A percentile compares a stretch with the other conserved stretches of the same genome.
Conservation (phyloP, 2,329 filamentous ascomycete genomes). For the Pseudopithomyces chartarum region DNA sequence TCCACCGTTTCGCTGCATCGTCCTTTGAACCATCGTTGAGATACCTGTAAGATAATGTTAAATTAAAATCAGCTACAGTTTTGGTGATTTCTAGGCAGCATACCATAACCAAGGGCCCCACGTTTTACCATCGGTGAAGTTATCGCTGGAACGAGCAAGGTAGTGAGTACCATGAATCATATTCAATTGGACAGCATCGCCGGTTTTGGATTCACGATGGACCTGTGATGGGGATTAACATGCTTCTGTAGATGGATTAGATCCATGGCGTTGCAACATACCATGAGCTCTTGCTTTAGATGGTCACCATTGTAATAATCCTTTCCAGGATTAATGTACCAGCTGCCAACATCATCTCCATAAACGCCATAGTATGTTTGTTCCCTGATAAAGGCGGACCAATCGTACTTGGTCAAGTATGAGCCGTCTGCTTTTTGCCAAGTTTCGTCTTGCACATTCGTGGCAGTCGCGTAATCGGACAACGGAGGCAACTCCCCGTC, state of each 20-base stretch:
- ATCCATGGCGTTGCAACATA: constrained; percentile 14
- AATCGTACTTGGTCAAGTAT: constrained; percentile 60
- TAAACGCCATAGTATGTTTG: constrained; percentile 58
- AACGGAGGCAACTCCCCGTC: constrained; percentile 54
- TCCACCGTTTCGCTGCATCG: constrained; percentile 49
- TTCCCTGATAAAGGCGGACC: constrained; percentile 47
- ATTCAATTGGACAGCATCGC: constrained; percentile 59
- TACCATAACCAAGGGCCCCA: constrained; percentile 48
- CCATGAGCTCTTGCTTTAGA: constrained; percentile 59
- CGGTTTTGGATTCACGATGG: constrained; percentile 56
- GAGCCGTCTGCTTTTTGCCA: constrained; percentile 55
- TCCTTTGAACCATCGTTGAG: constrained; percentile 54
- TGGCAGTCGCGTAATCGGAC: constrained; percentile 49
- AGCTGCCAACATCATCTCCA: constrained; percentile 55
- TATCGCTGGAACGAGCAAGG: constrained; percentile 36
- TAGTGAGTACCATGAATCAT: constrained; percentile 59
- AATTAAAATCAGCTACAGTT: not conserved
- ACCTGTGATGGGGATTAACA: constrained; percentile 28
- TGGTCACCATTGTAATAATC: constrained; percentile 61
- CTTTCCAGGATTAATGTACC: constrained; percentile 57
- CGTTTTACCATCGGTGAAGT: constrained; percentile 42
- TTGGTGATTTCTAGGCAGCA: not conserved
- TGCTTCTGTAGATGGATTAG: not conserved
- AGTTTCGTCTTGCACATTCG: constrained; percentile 61
- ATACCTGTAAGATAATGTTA: constrained; percentile 17